Conservation (phyloP, 164 flowering plant species). For the Dillenia suffruticosa region DNA sequence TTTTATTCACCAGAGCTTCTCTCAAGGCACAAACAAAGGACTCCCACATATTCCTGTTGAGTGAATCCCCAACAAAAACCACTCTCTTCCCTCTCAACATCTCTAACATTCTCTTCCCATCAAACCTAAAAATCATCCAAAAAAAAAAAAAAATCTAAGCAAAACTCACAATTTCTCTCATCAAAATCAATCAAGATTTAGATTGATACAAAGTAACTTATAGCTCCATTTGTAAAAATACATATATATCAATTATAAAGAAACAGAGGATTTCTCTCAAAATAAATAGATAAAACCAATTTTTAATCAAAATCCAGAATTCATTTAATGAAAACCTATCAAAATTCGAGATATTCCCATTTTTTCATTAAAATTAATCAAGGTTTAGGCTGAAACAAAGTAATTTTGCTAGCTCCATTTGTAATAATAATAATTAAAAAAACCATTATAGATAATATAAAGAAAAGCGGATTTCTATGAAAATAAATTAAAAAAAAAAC, state of each 20-base stretch:
- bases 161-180: background rate
- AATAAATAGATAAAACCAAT: background rate
- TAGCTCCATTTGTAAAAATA: no score
- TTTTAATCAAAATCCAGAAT: background rate
- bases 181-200: no score
- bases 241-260: background rate
- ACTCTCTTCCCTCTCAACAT: conserved; percentile 52
- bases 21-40: conserved; percentile 51
- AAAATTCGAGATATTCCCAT: background rate
- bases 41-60: conserved; percentile 73
- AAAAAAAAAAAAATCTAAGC: background rate
- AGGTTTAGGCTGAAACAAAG: no score
- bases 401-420: no score
- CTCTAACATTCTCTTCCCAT: conserved; percentile 43
- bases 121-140: conserved; percentile 20
- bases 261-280: background rate
- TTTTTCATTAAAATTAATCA: no score
- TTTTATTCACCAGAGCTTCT: conserved; percentile 26
- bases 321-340: background rate
- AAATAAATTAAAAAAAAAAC: background rate
- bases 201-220: no score
- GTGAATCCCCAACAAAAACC: conserved; percentile 63
- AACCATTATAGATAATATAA: background rate
- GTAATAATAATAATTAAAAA: background rate
- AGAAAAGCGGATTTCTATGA: background rate